Conservation (phyloP, 148 eudicot species). For the Pharnaceum exiguum region DNA sequence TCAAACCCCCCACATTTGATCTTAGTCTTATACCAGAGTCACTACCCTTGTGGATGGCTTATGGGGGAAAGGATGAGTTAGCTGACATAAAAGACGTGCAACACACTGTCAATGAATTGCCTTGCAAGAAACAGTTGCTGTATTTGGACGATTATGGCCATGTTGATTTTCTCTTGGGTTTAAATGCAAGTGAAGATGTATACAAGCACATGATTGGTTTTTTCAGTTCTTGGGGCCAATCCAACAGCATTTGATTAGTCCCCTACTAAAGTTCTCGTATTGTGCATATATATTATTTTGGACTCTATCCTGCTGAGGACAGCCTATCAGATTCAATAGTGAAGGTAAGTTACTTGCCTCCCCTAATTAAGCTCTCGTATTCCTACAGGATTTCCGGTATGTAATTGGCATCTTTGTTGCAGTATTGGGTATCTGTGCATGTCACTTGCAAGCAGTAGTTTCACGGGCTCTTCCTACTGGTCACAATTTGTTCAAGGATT, state of each 20-base stretch:
- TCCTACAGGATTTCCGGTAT: background rate
- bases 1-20: conserved; percentile 73
- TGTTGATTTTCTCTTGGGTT: conserved; percentile 73
- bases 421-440: too few species aligned
- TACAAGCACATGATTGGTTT: conserved; percentile 64
- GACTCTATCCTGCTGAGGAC: background rate
- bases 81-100: conserved; percentile 75
- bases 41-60: conserved; percentile 90
- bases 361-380: too few species aligned
- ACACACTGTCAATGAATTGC: conserved; percentile 61
- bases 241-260: conserved; percentile 32
- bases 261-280: background rate
- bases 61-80: conserved; percentile 81
- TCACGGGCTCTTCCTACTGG: too few species aligned
- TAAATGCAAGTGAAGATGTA: conserved; percentile 60
- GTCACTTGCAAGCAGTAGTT: too few species aligned
- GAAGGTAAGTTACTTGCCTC: conserved; percentile 1
- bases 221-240: conserved; percentile 46
- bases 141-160: conserved; percentile 89
- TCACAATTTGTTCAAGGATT: too few species aligned
- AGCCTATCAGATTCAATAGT: background rate
- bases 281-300: background rate
- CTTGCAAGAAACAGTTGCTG: conserved; percentile 57
- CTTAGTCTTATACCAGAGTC: conserved; percentile 61
- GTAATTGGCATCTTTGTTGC: too few species aligned